Evolutionary conservation across 106 monocot genomes (phyloP), one percentile per base, ranked within the genome.

Genomic region (Platanthera guangdongensis): DNA sequence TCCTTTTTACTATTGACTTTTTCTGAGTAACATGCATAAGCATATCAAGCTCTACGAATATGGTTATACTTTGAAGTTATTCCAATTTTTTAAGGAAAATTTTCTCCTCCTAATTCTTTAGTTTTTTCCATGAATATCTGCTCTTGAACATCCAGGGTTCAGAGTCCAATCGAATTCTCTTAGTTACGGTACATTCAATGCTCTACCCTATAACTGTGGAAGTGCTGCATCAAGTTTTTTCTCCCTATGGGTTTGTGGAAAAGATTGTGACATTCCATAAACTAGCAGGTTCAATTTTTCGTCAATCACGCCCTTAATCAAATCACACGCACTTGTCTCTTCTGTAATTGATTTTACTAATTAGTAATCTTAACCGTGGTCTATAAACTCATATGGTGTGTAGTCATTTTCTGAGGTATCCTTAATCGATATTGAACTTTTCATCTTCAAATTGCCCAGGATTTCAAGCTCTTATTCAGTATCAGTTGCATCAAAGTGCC

Each of bases 231-330:
- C 90, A 90, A 90, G 90, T 94, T 15, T 94, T 94, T 83, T 88
- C 90, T 82, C 90, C 94, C 68, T 82, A 88, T 87, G 94, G 94
- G 78, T 90, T 84, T 90, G 86, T 94, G 52, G 94, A 94, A 80
- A 94, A 94, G 88, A 88, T 94, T 48, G 94, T 94, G 77, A 94
- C 94, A 25, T 94, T 94, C 81, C 90, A 90, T 86, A 94, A 94
- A 82, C 85, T 88, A 71, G 94, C 94, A 78, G 94, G 94, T 94
- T 75, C 83, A 86, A 32, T 81, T 80, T 52, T 51, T 19, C 19
- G 3, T 72, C 72, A 5, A 9, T 21, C 9, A 70, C 14, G 25
- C 10, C 11, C 16, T 70, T n/a, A 10, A 10, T n/a, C 47, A 39
- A 68, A 68, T 10, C 45, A 11, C 30, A 13, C 13, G 5, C 11